Conservation (phyloP, 2,329 filamentous ascomycete genomes). For the Fusarium fracticaudum region DNA sequence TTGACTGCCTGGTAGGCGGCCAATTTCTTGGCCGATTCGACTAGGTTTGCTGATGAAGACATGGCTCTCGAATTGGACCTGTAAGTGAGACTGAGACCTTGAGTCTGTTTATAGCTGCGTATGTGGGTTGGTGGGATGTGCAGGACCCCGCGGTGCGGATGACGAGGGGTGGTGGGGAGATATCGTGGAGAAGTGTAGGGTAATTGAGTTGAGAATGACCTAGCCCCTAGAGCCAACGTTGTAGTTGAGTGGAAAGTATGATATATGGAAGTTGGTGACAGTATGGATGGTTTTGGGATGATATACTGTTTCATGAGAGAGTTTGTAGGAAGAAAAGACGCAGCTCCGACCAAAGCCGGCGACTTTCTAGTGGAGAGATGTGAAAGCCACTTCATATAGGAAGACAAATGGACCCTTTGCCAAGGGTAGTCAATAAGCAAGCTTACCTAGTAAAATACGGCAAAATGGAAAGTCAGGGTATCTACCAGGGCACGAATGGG, state of each 20-base stretch:
- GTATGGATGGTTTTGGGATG: not conserved
- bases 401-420: not conserved
- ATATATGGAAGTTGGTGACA: not conserved
- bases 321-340: slow-evolving; percentile 2
- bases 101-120: slow-evolving; percentile 18
- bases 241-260: not conserved
- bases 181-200: slow-evolving; percentile 24
- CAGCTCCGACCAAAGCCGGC: slow-evolving; percentile 1
- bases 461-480: slow-evolving; percentile 16
- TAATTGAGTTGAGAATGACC: slow-evolving; percentile 10
- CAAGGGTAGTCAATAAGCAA: not conserved
- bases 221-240: not conserved
- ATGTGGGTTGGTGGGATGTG: slow-evolving; percentile 22
- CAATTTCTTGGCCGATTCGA: slow-evolving; percentile 79
- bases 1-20: slow-evolving; percentile 79
- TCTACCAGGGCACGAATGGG: slow-evolving; percentile 13
- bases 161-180: slow-evolving; percentile 29
- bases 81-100: slow-evolving; percentile 25
- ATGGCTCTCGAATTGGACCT: slow-evolving; percentile 42
- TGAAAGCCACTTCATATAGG: slow-evolving; percentile 28
- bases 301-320: not conserved
- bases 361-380: slow-evolving; percentile 19
- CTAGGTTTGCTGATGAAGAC: slow-evolving; percentile 52
- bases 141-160: slow-evolving; percentile 29
- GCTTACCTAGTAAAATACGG: slow-evolving; percentile 3